A percentile compares a stretch with the other conserved stretches of the same genome.
Conservation (phyloP, 2,329 filamentous ascomycete genomes). For the Trichoderma koningiopsis region DNA sequence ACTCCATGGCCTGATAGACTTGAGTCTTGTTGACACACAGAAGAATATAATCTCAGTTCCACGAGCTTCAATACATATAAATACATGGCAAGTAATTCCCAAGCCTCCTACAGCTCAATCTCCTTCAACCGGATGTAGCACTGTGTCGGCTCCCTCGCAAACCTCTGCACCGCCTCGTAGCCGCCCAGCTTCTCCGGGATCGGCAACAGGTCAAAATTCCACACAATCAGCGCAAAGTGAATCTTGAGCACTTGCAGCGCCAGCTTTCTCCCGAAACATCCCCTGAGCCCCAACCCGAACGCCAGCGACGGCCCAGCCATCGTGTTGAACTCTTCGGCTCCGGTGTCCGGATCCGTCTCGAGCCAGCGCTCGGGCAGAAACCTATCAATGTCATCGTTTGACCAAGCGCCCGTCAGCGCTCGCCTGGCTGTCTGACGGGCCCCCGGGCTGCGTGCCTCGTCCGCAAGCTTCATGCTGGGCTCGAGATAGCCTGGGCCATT, state of each 20-base stretch:
- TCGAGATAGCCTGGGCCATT: constrained; percentile 32
- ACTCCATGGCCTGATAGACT: neutral
- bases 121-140: constrained; percentile 11
- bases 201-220: constrained; percentile 40
- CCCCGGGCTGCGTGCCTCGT: constrained; percentile 35
- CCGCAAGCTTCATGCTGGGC: constrained; percentile 30
- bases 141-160: constrained; percentile 18
- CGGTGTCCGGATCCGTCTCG: constrained; percentile 14
- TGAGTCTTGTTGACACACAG: neutral
- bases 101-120: constrained; percentile 5
- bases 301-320: constrained; percentile 40
- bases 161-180: constrained; percentile 16
- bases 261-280: constrained; percentile 43
- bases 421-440: constrained; percentile 2
- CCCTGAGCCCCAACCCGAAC: constrained; percentile 42
- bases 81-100: neutral
- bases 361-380: constrained; percentile 46
- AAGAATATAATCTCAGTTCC: neutral
- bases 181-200: constrained; percentile 13
- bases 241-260: constrained; percentile 42
- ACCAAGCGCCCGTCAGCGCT: constrained; percentile 32
- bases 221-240: constrained; percentile 40
- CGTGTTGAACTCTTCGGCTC: constrained; percentile 34
- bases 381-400: constrained; percentile 32
- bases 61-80: neutral